Percentiles rank a stretch among this genome's conserved stretches.
Conservation (phyloP, 768 basidiomycete genomes). For the Suillus tomentosus region DNA sequence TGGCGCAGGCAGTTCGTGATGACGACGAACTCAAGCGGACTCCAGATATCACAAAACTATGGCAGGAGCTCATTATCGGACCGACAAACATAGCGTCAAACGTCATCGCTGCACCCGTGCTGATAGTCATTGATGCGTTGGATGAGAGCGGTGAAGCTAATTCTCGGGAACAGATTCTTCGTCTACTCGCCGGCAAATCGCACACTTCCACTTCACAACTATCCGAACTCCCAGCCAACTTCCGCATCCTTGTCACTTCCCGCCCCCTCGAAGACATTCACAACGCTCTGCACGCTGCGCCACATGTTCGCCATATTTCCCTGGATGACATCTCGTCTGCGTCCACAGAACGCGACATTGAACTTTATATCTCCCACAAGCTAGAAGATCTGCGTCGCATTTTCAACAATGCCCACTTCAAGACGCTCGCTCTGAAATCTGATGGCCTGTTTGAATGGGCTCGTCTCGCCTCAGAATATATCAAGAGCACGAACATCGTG, state of each 20-base stretch:
- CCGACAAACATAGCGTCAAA: constrained; percentile 8
- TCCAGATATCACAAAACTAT: constrained; percentile 8
- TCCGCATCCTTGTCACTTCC: constrained; percentile 22
- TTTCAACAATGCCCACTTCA: background rate
- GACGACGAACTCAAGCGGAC: background rate
- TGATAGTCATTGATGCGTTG: constrained; percentile 29
- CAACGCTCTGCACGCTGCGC: constrained; percentile 8
- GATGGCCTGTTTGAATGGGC: constrained; percentile 17
- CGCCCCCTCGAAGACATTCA: constrained; percentile 13
- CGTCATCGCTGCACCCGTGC: constrained; percentile 21
- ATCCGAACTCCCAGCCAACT: constrained; percentile 7
- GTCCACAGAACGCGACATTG: constrained; percentile 10
- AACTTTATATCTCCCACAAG: constrained; percentile 7
- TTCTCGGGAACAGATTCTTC: constrained; percentile 17
- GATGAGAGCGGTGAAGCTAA: constrained; percentile 18
- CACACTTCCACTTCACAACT: background rate
- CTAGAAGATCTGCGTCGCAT: background rate
- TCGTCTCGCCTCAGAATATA: constrained; percentile 13
- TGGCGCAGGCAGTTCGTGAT: background rate
- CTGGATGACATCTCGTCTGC: constrained; percentile 5
- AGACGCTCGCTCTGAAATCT: constrained; percentile 2
- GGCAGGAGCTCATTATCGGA: constrained; percentile 20
- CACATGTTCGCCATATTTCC: constrained; percentile 3
- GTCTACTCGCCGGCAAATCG: background rate
- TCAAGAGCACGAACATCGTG: background rate